Conservation (phyloP, 2,329 filamentous ascomycete species). For the Catunica adiposa region DNA sequence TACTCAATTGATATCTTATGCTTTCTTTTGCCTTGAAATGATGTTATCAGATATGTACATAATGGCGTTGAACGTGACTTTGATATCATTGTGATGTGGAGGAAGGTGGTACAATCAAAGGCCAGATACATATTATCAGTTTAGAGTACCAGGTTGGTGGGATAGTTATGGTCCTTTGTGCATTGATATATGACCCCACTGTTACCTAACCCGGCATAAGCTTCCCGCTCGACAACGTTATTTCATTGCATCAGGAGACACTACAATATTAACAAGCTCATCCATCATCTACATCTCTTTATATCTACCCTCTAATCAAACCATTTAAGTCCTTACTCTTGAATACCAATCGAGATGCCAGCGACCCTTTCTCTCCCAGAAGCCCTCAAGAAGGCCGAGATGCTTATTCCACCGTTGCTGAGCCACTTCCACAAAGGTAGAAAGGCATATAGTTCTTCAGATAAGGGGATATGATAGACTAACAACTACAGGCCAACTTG, state of each 20-base stretch:
- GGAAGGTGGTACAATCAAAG: not conserved
- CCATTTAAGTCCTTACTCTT: not conserved
- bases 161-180: too few species aligned
- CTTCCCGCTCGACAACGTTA: too few species aligned
- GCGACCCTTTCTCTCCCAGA: slow-evolving; percentile 54
- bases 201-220: too few species aligned
- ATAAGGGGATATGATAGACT: not conserved
- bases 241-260: too few species aligned
- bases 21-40: slow-evolving; percentile 1
- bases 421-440: slow-evolving; percentile 91
- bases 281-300: too few species aligned
- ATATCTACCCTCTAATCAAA: too few species aligned
- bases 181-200: too few species aligned
- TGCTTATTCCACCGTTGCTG: slow-evolving; percentile 86
- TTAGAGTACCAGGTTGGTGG: too few species aligned
- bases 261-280: too few species aligned
- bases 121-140: not conserved
- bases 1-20: not conserved
- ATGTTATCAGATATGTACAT: not conserved
- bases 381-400: slow-evolving; percentile 64
- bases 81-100: not conserved
- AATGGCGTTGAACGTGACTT: not conserved
- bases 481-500: slow-evolving; percentile 60
- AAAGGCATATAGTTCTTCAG: slow-evolving; percentile 1
- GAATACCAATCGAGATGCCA: slow-evolving; percentile 9